Evolutionary conservation across 768 basidiomycete genomes (phyloP).

Genomic region (Collybia sordida): DNA sequence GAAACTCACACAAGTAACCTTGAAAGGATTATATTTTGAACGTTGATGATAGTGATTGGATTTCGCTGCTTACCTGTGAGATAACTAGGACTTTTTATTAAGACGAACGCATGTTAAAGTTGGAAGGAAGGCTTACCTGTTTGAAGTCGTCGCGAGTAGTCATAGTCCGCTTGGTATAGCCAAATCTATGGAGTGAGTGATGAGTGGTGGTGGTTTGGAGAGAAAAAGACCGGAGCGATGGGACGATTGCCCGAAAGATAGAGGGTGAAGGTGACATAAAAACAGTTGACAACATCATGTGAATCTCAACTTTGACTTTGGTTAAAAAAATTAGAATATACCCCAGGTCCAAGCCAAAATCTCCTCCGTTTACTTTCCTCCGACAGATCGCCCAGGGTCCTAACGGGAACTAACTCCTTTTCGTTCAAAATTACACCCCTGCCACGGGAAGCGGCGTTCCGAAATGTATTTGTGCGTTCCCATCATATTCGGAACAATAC

Average conservation of each 20-base stretch:
- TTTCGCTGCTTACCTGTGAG: constrained; percentile 32
- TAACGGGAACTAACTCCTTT: too few relatives aligned
- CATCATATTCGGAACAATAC: too few relatives aligned
- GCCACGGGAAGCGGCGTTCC: too few relatives aligned
- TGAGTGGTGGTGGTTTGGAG: background rate
- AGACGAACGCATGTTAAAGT: background rate
- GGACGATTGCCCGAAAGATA: constrained; percentile 12
- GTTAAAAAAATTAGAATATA: too few relatives aligned
- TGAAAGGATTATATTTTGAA: constrained; percentile 9
- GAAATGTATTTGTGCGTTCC: too few relatives aligned
- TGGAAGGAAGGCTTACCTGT: constrained; percentile 21
- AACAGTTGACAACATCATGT: constrained; percentile 14
- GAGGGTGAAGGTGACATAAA: constrained; percentile 12
- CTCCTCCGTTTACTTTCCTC: too few relatives aligned
- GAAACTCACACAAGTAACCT: constrained; percentile 52
- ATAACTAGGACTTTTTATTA: constrained; percentile 18
- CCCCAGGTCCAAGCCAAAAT: too few relatives aligned
- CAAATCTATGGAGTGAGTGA: background rate
- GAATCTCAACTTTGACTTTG: too few relatives aligned
- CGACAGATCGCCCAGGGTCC: too few relatives aligned
- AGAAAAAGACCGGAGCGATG: constrained; percentile 10
- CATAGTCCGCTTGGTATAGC: constrained; percentile 17
- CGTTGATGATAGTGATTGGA: background rate
- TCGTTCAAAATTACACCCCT: too few relatives aligned
- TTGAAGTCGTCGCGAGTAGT: constrained; percentile 25